These are phyloP conservation scores for Penicillium coffeae DNA, from an alignment of 495 filamentous ascomycete species.

Conservation along the genomic window DNA sequence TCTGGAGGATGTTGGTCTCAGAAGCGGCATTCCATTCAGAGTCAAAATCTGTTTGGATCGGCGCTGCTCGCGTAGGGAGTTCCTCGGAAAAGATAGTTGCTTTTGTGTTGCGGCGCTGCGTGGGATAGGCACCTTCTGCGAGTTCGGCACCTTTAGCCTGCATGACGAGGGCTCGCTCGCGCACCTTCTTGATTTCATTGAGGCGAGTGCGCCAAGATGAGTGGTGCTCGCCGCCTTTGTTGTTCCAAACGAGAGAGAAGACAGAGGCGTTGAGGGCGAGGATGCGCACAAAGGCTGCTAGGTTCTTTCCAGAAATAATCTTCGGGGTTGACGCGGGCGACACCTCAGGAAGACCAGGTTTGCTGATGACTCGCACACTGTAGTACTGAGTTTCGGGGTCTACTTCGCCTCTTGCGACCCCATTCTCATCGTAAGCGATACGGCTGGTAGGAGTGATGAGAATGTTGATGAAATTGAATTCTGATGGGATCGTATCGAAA, in stretches of 20 bases:
- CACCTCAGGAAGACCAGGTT: conserved; percentile 81
- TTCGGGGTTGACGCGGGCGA: conserved; percentile 85
- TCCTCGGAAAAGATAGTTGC: conserved; percentile 45
- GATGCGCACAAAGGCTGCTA: conserved; percentile 85
- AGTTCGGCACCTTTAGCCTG: conserved; percentile 31
- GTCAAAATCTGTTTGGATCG: conserved; percentile 28
- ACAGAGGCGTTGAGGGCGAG: conserved; percentile 91
- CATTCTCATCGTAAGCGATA: conserved; percentile 29
- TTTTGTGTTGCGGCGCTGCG: conserved; percentile 44
- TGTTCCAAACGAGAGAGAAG: conserved; percentile 86
- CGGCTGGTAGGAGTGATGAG: conserved; percentile 84
- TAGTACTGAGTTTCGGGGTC: conserved; percentile 60
- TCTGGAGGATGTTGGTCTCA: conserved; percentile 37
- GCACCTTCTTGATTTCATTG: conserved; percentile 74
- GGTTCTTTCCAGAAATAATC: conserved; percentile 70
- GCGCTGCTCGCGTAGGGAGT: conserved; percentile 24
- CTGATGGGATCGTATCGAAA: conserved; percentile 87
- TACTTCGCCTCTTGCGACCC: conserved; percentile 14
- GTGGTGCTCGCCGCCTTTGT: conserved; percentile 76
- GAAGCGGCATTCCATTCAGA: conserved; percentile 43
- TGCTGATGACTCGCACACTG: conserved; percentile 78
- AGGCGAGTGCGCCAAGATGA: conserved; percentile 88
- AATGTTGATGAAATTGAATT: conserved; percentile 95
- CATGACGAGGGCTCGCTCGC: conserved; percentile 51
- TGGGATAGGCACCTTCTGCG: conserved; percentile 37